Conservation (phyloP, 192 early-diverging fungal species). For the Coemansia pectinata region DNA sequence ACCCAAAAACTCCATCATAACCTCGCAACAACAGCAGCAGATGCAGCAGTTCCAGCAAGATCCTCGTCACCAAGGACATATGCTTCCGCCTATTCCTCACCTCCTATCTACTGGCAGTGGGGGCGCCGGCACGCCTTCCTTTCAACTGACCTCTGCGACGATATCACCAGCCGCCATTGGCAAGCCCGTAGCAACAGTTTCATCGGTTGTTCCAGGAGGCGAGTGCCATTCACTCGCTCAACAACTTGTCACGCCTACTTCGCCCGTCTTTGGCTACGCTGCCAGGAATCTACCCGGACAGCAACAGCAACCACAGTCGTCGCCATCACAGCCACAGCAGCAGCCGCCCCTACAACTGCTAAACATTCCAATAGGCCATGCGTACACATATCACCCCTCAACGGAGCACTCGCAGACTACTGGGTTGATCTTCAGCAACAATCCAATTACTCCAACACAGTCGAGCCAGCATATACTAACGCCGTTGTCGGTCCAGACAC, state of each 20-base stretch:
- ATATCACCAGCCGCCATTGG: neutral
- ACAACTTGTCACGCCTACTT: conserved; percentile 4
- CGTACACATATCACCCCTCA: conserved; percentile 26
- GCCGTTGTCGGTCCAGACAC: conserved; percentile 5
- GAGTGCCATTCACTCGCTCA: neutral
- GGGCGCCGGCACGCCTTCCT: neutral
- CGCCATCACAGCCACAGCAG: neutral
- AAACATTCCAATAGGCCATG: conserved; percentile 12
- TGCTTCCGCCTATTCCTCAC: neutral
- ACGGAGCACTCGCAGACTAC: conserved; percentile 9
- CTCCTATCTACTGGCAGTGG: neutral
- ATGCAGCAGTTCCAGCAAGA: neutral
- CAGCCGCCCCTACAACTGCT: neutral
- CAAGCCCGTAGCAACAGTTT: neutral
- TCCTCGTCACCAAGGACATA: neutral
- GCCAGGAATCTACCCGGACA: neutral
- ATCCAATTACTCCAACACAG: conserved; percentile 24
- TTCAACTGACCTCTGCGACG: neutral
- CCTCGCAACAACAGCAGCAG: neutral
- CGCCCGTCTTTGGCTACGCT: neutral
- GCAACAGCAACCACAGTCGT: neutral
- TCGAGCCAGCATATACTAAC: neutral
- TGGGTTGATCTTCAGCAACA: conserved; percentile 3
- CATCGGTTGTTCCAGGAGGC: neutral
- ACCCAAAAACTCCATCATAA: neutral